Conservation (phyloP, 2,329 filamentous ascomycete genomes). For the Dendryphion nanum region DNA sequence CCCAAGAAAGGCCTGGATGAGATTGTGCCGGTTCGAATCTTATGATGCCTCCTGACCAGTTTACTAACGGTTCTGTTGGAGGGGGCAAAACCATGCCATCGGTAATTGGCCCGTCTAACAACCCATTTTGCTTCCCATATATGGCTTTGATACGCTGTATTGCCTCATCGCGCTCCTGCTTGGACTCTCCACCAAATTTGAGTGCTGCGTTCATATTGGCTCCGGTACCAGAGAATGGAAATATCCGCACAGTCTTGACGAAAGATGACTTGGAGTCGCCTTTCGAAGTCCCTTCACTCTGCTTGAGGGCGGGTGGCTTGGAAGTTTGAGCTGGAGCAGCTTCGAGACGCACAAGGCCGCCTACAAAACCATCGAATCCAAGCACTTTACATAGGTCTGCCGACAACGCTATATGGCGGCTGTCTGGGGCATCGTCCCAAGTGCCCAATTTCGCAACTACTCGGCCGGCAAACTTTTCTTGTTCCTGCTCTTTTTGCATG, state of each 20-base stretch:
- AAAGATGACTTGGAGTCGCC: slow-evolving; percentile 41
- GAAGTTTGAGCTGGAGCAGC: slow-evolving; percentile 72
- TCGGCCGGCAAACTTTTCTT: slow-evolving; percentile 60
- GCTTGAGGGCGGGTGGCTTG: slow-evolving; percentile 53
- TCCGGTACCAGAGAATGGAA: slow-evolving; percentile 67
- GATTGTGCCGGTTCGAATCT: slow-evolving; percentile 65
- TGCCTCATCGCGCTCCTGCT: slow-evolving; percentile 76
- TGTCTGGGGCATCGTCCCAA: slow-evolving; percentile 87
- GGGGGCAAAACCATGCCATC: slow-evolving; percentile 78
- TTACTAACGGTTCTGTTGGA: slow-evolving; percentile 53
- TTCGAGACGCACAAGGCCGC: slow-evolving; percentile 84
- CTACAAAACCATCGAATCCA: slow-evolving; percentile 70
- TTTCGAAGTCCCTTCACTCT: slow-evolving; percentile 29
- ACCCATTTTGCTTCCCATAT: slow-evolving; percentile 63
- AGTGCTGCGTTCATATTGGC: slow-evolving; percentile 64
- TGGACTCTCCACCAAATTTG: slow-evolving; percentile 85
- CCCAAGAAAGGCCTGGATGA: slow-evolving; percentile 57
- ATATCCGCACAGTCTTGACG: slow-evolving; percentile 72
- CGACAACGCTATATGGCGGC: slow-evolving; percentile 76
- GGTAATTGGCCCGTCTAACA: slow-evolving; percentile 82
- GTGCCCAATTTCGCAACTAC: slow-evolving; percentile 71
- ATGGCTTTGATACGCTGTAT: slow-evolving; percentile 69
- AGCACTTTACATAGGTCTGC: slow-evolving; percentile 72
- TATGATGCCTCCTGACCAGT: slow-evolving; percentile 81
- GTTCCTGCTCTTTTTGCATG: slow-evolving; percentile 66